These are phyloP conservation scores for Henckelia pumila DNA, from an alignment of 257 asterid genomes.

Conservation along the genomic window DNA sequence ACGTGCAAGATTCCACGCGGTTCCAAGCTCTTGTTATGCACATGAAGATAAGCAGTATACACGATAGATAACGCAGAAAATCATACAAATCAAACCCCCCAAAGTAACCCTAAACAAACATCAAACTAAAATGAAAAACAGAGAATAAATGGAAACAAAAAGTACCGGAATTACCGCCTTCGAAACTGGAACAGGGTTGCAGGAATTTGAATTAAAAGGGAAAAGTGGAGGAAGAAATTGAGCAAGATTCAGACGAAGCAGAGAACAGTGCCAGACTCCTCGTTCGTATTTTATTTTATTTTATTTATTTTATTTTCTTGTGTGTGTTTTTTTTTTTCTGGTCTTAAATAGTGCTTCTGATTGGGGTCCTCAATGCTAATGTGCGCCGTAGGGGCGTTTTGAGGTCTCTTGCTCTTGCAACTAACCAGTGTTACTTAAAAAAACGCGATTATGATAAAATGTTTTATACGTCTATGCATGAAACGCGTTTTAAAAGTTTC, in stretches of 20 bases:
- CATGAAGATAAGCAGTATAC: too few relatives aligned
- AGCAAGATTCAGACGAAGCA: neutral
- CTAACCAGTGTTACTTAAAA: too few relatives aligned
- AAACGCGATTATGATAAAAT: too few relatives aligned
- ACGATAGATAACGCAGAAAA: neutral
- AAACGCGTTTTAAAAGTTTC: too few relatives aligned
- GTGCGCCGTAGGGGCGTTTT: neutral
- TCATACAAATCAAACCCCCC: neutral
- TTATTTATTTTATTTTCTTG: too few relatives aligned
- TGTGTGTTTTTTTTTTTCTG: neutral
- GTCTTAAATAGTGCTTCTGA: neutral
- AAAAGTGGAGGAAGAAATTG: neutral
- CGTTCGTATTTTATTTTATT: neutral
- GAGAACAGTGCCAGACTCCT: neutral
- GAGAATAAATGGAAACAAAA: too few relatives aligned
- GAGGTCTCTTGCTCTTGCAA: too few relatives aligned
- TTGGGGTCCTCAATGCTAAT: neutral
- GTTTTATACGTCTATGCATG: too few relatives aligned
- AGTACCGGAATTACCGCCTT: neutral
- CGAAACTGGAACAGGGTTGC: neutral
- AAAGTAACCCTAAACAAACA: neutral
- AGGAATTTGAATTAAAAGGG: neutral
- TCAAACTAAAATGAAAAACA: neutral
- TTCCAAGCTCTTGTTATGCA: neutral
- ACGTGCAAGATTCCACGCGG: slow-evolving; percentile 20